phyloP scores from a whole-genome alignment of 2,329 filamentous ascomycete species.

The Cladobotryum protrusum region DNA sequence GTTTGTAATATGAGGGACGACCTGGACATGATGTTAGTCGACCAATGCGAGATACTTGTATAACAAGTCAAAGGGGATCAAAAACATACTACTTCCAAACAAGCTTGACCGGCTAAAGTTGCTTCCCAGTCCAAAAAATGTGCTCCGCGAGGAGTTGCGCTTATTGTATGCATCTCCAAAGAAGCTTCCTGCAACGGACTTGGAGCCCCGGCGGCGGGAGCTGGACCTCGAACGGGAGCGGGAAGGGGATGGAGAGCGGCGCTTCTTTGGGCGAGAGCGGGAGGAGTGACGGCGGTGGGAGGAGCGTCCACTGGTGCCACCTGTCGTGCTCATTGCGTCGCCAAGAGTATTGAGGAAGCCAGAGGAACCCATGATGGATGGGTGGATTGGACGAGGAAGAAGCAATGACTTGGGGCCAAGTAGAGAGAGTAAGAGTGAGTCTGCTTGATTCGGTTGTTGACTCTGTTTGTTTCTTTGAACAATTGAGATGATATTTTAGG shows the following conservation, averaged over 20 bases:
- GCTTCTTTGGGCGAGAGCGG: conserved; percentile 28
- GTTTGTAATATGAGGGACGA: conserved; percentile 65
- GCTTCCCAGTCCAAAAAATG: conserved; percentile 42
- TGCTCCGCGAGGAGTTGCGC: conserved; percentile 37
- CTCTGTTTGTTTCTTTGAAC: too few species aligned
- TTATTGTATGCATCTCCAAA: conserved; percentile 30
- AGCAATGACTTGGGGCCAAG: background rate
- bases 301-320: conserved; percentile 16
- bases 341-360: conserved; percentile 30
- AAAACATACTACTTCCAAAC: conserved; percentile 37
- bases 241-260: conserved; percentile 32
- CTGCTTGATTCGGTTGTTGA: background rate
- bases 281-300: conserved; percentile 22
- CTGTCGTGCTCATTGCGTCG: conserved; percentile 25
- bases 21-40: conserved; percentile 25
- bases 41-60: background rate
- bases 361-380: conserved; percentile 45
- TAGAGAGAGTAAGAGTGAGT: too few species aligned
- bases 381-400: background rate
- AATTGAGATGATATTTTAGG: too few species aligned
- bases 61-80: conserved; percentile 1
- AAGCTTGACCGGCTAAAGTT: conserved; percentile 40
- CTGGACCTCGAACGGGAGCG: conserved; percentile 34
- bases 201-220: conserved; percentile 27
- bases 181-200: conserved; percentile 28